phyloP scores from a whole-genome alignment of 345 rosid genomes.

The Arabidopsis arenosa region DNA sequence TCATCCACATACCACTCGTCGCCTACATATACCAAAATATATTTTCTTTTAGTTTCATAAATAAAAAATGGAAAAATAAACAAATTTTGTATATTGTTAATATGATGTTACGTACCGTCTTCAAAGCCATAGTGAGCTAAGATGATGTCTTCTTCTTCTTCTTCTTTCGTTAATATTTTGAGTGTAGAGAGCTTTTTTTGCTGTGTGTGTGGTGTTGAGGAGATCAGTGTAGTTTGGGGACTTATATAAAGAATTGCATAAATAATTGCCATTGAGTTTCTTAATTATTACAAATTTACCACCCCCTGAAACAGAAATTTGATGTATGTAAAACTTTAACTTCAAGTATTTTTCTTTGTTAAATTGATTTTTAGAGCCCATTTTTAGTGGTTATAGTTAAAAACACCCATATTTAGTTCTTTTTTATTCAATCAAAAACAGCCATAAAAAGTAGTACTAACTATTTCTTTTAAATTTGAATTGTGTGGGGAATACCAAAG shows the following conservation, averaged over 20 bases:
- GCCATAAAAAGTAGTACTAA: background rate
- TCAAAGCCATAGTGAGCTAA: conserved; percentile 84
- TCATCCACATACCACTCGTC: conserved; percentile 88
- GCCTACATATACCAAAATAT: conserved; percentile 13
- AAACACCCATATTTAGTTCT: conserved; percentile 1
- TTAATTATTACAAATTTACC: conserved; percentile 34
- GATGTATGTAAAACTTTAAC: background rate
- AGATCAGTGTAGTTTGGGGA: conserved; percentile 7
- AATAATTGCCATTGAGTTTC: conserved; percentile 6
- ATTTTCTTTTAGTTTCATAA: background rate
- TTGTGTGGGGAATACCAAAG: conserved; percentile 24
- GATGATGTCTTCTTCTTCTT: background rate
- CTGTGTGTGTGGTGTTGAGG: conserved; percentile 1
- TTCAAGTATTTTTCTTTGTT: background rate
- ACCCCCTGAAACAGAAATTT: background rate
- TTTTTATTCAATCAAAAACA: background rate
- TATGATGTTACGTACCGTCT: conserved; percentile 64
- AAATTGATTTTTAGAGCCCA: background rate
- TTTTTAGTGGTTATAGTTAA: background rate
- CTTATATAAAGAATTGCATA: conserved; percentile 32
- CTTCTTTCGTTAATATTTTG: conserved; percentile 10
- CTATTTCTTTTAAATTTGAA: conserved; percentile 33
- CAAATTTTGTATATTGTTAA: background rate
- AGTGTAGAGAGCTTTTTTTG: conserved; percentile 5
- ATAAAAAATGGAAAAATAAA: background rate